Conservation (phyloP, 305 asterid genomes). For the Petunia hybrid region DNA sequence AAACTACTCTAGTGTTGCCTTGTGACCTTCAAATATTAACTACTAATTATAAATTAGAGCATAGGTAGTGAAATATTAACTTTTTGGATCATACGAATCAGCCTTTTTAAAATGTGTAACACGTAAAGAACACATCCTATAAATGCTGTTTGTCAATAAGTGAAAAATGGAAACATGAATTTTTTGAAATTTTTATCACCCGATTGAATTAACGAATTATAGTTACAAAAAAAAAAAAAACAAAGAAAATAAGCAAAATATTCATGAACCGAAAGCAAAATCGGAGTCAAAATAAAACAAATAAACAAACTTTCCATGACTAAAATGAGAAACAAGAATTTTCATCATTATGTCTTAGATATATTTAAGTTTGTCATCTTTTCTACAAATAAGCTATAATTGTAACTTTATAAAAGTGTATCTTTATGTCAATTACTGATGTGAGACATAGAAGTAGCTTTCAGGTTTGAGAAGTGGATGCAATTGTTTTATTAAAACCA, state of each 20-base stretch:
- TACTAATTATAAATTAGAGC: no score
- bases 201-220: neutral
- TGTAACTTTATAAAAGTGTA: constrained; percentile 30
- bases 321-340: constrained; percentile 17
- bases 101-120: neutral
- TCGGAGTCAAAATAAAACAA: constrained; percentile 21
- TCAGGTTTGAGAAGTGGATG: neutral
- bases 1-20: no score
- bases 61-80: no score
- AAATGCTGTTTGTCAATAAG: no score
- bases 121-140: neutral
- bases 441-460: constrained; percentile 23
- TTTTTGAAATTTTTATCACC: no score
- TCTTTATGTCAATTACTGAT: constrained; percentile 28
- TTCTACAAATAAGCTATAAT: neutral
- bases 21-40: no score
- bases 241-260: no score
- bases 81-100: no score
- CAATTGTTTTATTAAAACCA: neutral
- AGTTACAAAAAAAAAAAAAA: neutral
- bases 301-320: neutral
- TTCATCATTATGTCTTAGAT: constrained; percentile 30
- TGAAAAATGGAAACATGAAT: no score
- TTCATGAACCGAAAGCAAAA: constrained; percentile 19
- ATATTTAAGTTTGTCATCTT: constrained; percentile 24